phyloP scores from a whole-genome alignment of 768 basidiomycete genomes.

The Psilocybe subaeruginosa region DNA sequence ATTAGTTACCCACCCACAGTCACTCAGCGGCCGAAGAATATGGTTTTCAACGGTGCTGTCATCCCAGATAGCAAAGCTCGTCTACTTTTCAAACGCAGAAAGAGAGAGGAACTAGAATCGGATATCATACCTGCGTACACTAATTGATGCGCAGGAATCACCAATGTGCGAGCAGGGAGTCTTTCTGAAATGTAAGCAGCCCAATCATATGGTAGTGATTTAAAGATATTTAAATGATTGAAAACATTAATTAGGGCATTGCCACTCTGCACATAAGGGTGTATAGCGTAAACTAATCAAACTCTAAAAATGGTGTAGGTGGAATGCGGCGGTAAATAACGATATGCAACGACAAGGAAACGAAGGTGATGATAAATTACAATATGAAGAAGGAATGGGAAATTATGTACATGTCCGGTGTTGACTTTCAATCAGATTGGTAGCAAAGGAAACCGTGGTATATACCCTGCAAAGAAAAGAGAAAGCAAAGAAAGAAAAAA shows the following conservation, averaged over 20 bases:
- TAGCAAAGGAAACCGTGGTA: conserved; percentile 21
- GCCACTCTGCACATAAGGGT: not conserved
- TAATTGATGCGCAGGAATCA: not conserved
- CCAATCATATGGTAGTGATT: too few relatives aligned
- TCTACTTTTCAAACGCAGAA: conserved; percentile 31
- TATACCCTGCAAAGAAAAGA: conserved; percentile 13
- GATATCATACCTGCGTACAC: not conserved
- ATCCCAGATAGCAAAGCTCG: conserved; percentile 35
- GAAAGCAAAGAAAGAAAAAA: conserved; percentile 13
- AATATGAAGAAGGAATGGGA: conserved; percentile 18
- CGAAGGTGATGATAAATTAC: conserved; percentile 23
- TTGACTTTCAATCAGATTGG: conserved; percentile 15
- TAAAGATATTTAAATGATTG: not conserved
- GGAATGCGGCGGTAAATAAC: conserved; percentile 17
- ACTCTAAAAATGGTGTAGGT: conserved; percentile 1
- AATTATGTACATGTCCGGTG: conserved; percentile 25
- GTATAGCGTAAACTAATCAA: not conserved
- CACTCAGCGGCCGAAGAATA: conserved; percentile 29
- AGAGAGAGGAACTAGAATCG: conserved; percentile 2
- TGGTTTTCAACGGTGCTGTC: conserved; percentile 36
- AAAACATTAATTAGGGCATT: not conserved
- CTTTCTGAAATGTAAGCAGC: too few relatives aligned
- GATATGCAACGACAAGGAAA: conserved; percentile 16
- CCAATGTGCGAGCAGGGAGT: too few relatives aligned
- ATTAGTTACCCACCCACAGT: conserved; percentile 29